phyloP scores from a whole-genome alignment of 2,329 filamentous ascomycete species.

The Hysterium pulicare region DNA sequence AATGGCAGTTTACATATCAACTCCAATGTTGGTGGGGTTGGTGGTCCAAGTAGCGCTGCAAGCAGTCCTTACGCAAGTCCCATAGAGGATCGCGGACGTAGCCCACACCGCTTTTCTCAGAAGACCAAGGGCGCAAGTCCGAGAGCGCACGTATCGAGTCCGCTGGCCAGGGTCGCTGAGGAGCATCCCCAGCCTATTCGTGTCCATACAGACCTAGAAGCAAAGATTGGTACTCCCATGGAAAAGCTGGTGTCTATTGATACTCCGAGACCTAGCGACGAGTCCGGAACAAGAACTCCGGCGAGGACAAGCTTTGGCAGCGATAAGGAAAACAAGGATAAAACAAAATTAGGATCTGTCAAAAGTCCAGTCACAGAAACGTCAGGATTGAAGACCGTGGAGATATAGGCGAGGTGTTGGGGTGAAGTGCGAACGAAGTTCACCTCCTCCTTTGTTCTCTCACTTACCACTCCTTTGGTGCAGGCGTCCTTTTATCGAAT shows the following conservation, averaged over 20 bases:
- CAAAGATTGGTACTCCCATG: constrained; percentile 17
- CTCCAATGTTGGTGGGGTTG: constrained; percentile 45
- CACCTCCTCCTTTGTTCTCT: not conserved
- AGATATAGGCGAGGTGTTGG: constrained; percentile 41
- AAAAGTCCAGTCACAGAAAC: constrained; percentile 28
- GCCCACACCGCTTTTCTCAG: constrained; percentile 63
- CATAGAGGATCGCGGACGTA: constrained; percentile 61
- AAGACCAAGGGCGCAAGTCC: constrained; percentile 61
- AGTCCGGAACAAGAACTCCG: constrained; percentile 19
- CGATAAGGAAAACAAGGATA: constrained; percentile 37
- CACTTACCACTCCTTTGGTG: constrained; percentile 2
- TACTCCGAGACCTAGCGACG: constrained; percentile 40
- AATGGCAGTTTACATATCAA: constrained; percentile 50
- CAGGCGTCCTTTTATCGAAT: no score
- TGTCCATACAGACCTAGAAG: constrained; percentile 33
- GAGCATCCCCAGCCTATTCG: constrained; percentile 49
- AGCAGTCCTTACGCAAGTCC: constrained; percentile 63
- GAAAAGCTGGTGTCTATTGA: constrained; percentile 45
- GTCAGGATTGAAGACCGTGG: constrained; percentile 48
- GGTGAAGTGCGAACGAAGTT: not conserved
- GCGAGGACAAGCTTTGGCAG: constrained; percentile 33
- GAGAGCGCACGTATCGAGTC: constrained; percentile 65
- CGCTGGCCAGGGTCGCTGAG: constrained; percentile 71
- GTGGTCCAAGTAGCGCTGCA: constrained; percentile 43
- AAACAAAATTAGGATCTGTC: constrained; percentile 17